Percentiles rank a stretch among this genome's conserved stretches.
Conservation (phyloP, 1,284 basidiomycete genomes). For the Sporisorium reilianum region DNA sequence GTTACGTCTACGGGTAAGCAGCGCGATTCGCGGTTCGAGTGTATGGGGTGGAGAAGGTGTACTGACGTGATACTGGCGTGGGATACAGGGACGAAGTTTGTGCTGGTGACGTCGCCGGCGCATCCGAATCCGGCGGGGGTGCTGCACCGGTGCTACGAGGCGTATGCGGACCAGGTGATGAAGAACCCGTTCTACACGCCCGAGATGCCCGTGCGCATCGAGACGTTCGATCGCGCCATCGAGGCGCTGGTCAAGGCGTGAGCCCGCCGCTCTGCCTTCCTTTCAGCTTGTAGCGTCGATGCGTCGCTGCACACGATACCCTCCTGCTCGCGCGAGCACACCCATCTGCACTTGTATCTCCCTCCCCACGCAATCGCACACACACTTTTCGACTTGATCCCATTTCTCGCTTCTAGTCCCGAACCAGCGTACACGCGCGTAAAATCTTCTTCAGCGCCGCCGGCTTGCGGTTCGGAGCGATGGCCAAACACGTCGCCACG, state of each 20-base stretch:
- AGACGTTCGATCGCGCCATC: slow-evolving; percentile 81
- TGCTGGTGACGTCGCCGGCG: slow-evolving; percentile 83
- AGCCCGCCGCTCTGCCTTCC: neutral
- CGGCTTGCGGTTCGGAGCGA: slow-evolving; percentile 73
- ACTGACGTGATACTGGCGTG: slow-evolving; percentile 3
- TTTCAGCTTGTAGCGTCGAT: neutral
- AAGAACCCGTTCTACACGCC: slow-evolving; percentile 99
- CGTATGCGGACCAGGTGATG: slow-evolving; percentile 93
- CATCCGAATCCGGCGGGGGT: slow-evolving; percentile 74
- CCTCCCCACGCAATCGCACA: neutral
- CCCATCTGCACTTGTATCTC: slow-evolving; percentile 24
- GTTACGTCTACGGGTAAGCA: slow-evolving; percentile 91
- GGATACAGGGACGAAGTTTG: slow-evolving; percentile 90
- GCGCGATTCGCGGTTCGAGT: no score
- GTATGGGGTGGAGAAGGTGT: no score
- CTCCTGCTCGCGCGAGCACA: neutral
- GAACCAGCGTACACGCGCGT: slow-evolving; percentile 71
- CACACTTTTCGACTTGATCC: neutral
- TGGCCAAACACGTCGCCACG: slow-evolving; percentile 73
- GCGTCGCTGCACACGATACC: slow-evolving; percentile 8
- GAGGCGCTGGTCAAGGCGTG: slow-evolving; percentile 52
- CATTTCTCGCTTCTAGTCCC: slow-evolving; percentile 29
- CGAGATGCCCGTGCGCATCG: slow-evolving; percentile 96
- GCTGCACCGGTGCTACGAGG: slow-evolving; percentile 84
- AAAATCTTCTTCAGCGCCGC: slow-evolving; percentile 71